phyloP scores from a whole-genome alignment of 805 yeast genomes.

The Saturnispora halmiae region DNA sequence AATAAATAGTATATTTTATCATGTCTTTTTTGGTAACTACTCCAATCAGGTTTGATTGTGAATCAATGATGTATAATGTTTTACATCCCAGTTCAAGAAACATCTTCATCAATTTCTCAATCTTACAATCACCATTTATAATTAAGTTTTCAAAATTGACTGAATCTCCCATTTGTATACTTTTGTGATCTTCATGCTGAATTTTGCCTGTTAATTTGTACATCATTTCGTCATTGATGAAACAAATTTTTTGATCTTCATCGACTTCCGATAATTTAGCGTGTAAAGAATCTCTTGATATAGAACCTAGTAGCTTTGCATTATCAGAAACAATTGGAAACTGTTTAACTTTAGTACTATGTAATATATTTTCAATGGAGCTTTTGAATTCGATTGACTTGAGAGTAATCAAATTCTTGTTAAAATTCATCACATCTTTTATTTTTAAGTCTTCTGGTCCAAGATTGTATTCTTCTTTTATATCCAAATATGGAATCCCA shows the following conservation, averaged over 20 bases:
- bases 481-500: slow-evolving; percentile 75
- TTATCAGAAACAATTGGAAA: slow-evolving; percentile 41
- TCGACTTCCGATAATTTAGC: slow-evolving; percentile 20
- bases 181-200: slow-evolving; percentile 4
- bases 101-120: slow-evolving; percentile 55
- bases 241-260: slow-evolving; percentile 10
- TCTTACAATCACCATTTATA: slow-evolving; percentile 41
- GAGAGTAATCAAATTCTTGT: too few relatives aligned
- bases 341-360: slow-evolving; percentile 29
- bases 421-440: slow-evolving; percentile 11
- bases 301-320: slow-evolving; percentile 35
- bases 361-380: too few relatives aligned
- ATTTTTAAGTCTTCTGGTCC: slow-evolving; percentile 24
- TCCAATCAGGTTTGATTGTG: slow-evolving; percentile 59
- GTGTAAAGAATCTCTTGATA: slow-evolving; percentile 33
- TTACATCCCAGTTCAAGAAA: slow-evolving; percentile 78
- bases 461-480: slow-evolving; percentile 58
- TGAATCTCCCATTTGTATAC: slow-evolving; percentile 22
- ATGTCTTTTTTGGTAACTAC: slow-evolving; percentile 81
- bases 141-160: slow-evolving; percentile 55
- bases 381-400: too few relatives aligned
- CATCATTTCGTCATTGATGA: slow-evolving; percentile 13
- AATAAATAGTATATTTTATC: slow-evolving; percentile 45
- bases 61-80: slow-evolving; percentile 45
- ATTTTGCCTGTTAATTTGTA: slow-evolving; percentile 2